These are phyloP conservation scores for Pseudogymnoascus sp. DNA, from an alignment of 2,329 filamentous ascomycete species.

Conservation along the genomic window DNA sequence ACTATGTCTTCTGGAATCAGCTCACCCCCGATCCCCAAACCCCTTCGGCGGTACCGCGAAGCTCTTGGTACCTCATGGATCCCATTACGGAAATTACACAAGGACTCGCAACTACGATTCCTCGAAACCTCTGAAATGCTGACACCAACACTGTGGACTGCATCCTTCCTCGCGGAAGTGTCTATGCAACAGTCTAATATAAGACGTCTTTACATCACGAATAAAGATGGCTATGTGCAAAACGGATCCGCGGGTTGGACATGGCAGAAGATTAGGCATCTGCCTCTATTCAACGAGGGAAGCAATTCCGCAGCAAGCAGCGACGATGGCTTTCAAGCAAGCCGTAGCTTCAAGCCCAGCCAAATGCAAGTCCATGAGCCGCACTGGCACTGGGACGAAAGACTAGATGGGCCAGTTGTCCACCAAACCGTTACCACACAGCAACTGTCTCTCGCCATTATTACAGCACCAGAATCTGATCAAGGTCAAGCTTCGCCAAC, in stretches of 20 bases:
- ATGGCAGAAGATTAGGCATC: conserved; percentile 59
- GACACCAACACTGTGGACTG: conserved; percentile 62
- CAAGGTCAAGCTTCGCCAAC: conserved; percentile 20
- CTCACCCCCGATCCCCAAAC: conserved; percentile 14
- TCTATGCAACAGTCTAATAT: conserved; percentile 60
- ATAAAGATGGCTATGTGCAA: conserved; percentile 66
- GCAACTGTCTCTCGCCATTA: conserved; percentile 32
- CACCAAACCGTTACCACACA: conserved; percentile 37
- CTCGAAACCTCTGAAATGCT: conserved; percentile 63
- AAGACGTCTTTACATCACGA: conserved; percentile 66
- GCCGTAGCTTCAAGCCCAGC: conserved; percentile 35
- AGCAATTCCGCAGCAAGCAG: conserved; percentile 1
- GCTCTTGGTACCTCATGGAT: conserved; percentile 62
- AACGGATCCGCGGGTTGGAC: conserved; percentile 54
- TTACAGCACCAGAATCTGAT: conserved; percentile 33
- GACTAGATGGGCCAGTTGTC: conserved; percentile 46
- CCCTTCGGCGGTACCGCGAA: conserved; percentile 19
- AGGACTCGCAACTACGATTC: conserved; percentile 63
- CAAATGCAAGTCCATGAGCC: conserved; percentile 53
- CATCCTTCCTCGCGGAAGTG: conserved; percentile 59
- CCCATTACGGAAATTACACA: conserved; percentile 68
- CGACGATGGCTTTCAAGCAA: conserved; percentile 38
- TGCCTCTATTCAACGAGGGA: conserved; percentile 40
- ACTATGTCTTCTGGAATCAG: conserved; percentile 23
- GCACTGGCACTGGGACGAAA: conserved; percentile 59